These are phyloP conservation scores for Aspergillus costaricaensis DNA, from an alignment of 2,329 filamentous ascomycete species.

Conservation along the genomic window DNA sequence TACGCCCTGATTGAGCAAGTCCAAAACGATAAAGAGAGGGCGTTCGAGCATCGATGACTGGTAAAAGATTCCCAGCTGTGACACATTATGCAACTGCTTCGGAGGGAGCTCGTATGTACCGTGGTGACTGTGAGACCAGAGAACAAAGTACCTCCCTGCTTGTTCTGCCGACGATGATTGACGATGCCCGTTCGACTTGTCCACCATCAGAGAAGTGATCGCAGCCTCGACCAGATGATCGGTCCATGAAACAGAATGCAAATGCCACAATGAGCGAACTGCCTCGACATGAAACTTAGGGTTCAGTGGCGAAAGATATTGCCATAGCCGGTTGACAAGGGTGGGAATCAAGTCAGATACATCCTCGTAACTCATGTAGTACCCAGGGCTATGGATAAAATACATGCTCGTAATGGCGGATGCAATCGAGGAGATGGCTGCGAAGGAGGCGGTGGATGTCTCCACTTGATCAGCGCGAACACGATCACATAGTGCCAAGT, in stretches of 20 bases:
- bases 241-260: slow-evolving; percentile 70
- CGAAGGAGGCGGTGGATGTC: slow-evolving; percentile 35
- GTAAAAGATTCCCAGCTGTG: slow-evolving; percentile 35
- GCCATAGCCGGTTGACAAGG: slow-evolving; percentile 75
- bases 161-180: slow-evolving; percentile 37
- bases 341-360: slow-evolving; percentile 63
- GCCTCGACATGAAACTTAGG: slow-evolving; percentile 96
- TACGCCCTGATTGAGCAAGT: slow-evolving; percentile 71
- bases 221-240: slow-evolving; percentile 79
- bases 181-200: slow-evolving; percentile 34
- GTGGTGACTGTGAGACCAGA: slow-evolving; percentile 48
- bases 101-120: slow-evolving; percentile 39
- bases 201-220: slow-evolving; percentile 69
- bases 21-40: slow-evolving; percentile 78
- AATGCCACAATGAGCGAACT: slow-evolving; percentile 79
- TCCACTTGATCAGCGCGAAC: slow-evolving; percentile 25
- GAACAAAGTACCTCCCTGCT: slow-evolving; percentile 43
- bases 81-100: slow-evolving; percentile 32
- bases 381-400: slow-evolving; percentile 37
- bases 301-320: slow-evolving; percentile 74
- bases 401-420: slow-evolving; percentile 51
- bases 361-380: slow-evolving; percentile 49
- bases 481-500: slow-evolving; percentile 35
- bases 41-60: slow-evolving; percentile 69
- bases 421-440: slow-evolving; percentile 43